Conservation (phyloP, 1,284 basidiomycete species). For the Ustilago lituana region DNA sequence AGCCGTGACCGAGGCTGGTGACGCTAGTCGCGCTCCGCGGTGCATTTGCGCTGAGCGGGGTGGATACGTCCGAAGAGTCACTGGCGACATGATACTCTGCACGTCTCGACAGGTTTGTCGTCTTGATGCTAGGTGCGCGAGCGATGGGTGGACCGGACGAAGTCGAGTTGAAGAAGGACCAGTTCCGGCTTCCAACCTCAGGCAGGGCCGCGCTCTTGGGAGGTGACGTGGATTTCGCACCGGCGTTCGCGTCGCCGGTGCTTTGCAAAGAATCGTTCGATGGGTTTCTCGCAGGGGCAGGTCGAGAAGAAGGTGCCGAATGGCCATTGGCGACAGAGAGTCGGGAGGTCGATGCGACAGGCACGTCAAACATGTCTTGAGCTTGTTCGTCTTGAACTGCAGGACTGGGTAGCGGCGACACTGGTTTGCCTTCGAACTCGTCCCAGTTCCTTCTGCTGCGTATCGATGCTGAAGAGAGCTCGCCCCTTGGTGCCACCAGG, state of each 20-base stretch:
- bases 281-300: slow-evolving; percentile 1
- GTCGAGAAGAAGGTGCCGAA: neutral
- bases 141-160: slow-evolving; percentile 20
- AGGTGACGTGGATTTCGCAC: slow-evolving; percentile 5
- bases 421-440: slow-evolving; percentile 62
- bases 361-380: slow-evolving; percentile 41
- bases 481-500: slow-evolving; percentile 29
- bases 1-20: slow-evolving; percentile 9
- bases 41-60: slow-evolving; percentile 11
- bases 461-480: slow-evolving; percentile 55
- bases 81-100: slow-evolving; percentile 4
- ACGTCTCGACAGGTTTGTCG: slow-evolving; percentile 7
- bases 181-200: slow-evolving; percentile 42
- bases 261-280: slow-evolving; percentile 19
- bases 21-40: slow-evolving; percentile 1
- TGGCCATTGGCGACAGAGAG: neutral
- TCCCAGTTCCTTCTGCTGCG: slow-evolving; percentile 61
- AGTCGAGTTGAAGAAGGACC: slow-evolving; percentile 54
- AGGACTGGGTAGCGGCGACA: slow-evolving; percentile 63
- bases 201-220: slow-evolving; percentile 2
- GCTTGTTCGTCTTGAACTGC: slow-evolving; percentile 33
- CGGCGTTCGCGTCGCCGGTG: slow-evolving; percentile 9
- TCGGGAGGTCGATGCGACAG: slow-evolving; percentile 19
- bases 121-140: slow-evolving; percentile 41
- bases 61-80: slow-evolving; percentile 9